Evolutionary conservation across 768 basidiomycete genomes (phyloP), one percentile per base, ranked within the genome.

Genomic region (Inosperma sp.): DNA sequence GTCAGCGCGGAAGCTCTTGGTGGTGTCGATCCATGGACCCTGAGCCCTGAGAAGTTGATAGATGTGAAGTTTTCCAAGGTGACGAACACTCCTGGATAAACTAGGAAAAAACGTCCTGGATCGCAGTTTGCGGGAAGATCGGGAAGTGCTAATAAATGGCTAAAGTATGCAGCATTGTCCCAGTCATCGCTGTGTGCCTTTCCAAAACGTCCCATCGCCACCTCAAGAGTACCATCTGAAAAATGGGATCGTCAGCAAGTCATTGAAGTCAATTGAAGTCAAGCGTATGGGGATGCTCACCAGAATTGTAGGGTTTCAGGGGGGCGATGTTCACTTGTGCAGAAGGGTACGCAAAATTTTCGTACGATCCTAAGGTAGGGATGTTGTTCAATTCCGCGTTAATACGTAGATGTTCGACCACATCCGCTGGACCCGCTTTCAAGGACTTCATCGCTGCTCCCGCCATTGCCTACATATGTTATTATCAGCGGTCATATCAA

Each of bases 11-110:
- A 14, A 10, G 2, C 25, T 9, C 2, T 19, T 30, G 2, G 44
- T 2, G 2, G 44, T 26, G 14, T 26, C 44, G 19, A 4, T 22
- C 30, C 44, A 46, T 34, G 44, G 16, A 26, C 19, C 1, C 26
- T 22, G 3, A 49, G 31, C 4, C 50, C 50, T 2, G 42, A 51
- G n/a, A 51, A 51, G 12, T 39, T 35, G 12, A 44, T 51, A 7
- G 7, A 25, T 10, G 41, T 10, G 10, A 17, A 51, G 9, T 44
- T 51, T 1, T 25, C 33, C 2, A 42, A 23, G 1, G 41, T 44
- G 12, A 51, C 14, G 25, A 43, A 51, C 2, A 51, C 50, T 3
- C 42, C 41, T 4, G 50, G 41, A 17, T 26, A 22, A 5, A 45
- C 21, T 8, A 51, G 31, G 21, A 51, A 51, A 8, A 51, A 51